Percentiles rank a stretch among this genome's conserved stretches.
Evolutionary conservation across 768 basidiomycete genomes (phyloP).

Genomic region (Kwoniella newhampshirensis): DNA sequence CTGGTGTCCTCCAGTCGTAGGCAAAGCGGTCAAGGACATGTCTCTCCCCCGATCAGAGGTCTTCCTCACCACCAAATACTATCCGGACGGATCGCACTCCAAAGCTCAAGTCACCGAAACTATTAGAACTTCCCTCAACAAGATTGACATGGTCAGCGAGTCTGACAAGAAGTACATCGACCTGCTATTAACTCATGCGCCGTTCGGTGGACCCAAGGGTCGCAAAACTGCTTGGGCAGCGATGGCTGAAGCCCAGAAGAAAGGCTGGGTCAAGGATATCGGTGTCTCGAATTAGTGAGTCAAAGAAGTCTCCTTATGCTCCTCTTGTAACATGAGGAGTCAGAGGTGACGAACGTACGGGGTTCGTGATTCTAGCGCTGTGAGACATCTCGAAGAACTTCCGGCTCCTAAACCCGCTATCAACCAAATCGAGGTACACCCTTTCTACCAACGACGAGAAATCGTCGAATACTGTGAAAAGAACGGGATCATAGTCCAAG

Average conservation of each 20-base stretch:
- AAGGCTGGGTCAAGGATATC: constrained; percentile 44
- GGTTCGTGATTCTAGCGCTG: constrained; percentile 30
- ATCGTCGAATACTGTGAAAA: constrained; percentile 72
- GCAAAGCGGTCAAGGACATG: constrained; percentile 16
- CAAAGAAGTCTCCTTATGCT: not conserved
- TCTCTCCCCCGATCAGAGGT: constrained; percentile 25
- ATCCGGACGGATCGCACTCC: constrained; percentile 14
- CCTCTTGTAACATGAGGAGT: not conserved
- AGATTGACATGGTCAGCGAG: constrained; percentile 17
- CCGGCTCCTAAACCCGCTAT: constrained; percentile 43
- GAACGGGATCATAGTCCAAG: constrained; percentile 59
- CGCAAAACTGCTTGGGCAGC: constrained; percentile 42
- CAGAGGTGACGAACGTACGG: not conserved
- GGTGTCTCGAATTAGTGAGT: constrained; percentile 46
- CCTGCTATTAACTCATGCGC: constrained; percentile 52
- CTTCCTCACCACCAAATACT: constrained; percentile 37
- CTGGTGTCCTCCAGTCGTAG: constrained; percentile 28
- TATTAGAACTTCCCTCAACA: constrained; percentile 25
- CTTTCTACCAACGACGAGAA: constrained; percentile 69
- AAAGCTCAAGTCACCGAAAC: constrained; percentile 5
- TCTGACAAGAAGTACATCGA: constrained; percentile 31
- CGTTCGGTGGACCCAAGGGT: constrained; percentile 46
- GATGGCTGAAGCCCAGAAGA: constrained; percentile 34
- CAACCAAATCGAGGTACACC: constrained; percentile 53
- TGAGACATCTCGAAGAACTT: constrained; percentile 43